Base-by-base conservation (phyloP, 306 rosid genomes). In the Sphenostylis stenocarpa region DNA sequence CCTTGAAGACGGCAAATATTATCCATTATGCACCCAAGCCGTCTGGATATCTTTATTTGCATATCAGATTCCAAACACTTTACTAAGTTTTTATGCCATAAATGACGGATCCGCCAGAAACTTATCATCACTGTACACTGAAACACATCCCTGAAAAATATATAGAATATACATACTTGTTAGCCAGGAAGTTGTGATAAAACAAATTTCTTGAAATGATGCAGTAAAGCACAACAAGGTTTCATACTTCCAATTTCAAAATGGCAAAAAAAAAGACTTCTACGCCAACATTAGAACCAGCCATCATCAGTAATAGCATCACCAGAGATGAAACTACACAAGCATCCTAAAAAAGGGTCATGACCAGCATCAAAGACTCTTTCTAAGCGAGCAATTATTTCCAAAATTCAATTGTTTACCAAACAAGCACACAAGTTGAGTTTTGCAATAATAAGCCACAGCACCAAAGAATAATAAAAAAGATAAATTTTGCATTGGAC, bases 101-200 rank as follows among this genome's bases (percentile, higher is more conserved):
- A 82, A 84, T 94, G 95, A 28, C 94, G 90, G 64, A 91, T 87
- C 41, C 95, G 85, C 97, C 98, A 91, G 72, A 91, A 86, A 85
- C 91, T 83, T 76, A 94, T 68, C 84, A 94, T 67, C 36, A 89
- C 88, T 0, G 95, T 87, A 81, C 97, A 94, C 79, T 87, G 95
- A 78, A 91, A 91, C 57, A 94, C 94, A 71, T 94, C 98, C 95
- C 98, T 92, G 91, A 77, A 68, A 51, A 73, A 19, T 77, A 69
- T 38, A 69, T 77, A 71, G 67, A 85, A 76, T 16, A 72, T 63
- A 16, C 8, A 77, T 49, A 75, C 67, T 72, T 76, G 69, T 38
- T 79, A 69, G 14, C 52, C 65, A 79, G 63, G 64, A 16, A 61
- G 15, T 33, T 44, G 58, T 5, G 3, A 26, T 21, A 78, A 61